Base-by-base conservation (phyloP, 108 stramenopile genomes). In the Pseudonitzschia multiseries region DNA sequence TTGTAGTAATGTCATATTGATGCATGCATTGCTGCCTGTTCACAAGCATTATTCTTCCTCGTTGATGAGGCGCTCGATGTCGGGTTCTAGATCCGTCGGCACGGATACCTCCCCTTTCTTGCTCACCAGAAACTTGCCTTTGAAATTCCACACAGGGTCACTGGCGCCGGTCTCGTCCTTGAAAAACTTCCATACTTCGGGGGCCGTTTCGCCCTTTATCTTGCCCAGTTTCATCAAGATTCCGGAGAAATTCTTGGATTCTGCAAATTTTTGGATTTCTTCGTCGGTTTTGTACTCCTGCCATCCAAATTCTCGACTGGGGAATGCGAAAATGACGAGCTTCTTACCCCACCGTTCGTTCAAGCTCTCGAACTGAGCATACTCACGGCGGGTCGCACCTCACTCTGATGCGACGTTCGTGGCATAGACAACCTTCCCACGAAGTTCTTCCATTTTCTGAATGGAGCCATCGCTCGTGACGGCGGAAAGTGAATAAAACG, bases 331-430 rank as follows among this genome's bases (percentile, higher is more conserved):
- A 44, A 83, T 73, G 33, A 72, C 66, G 20, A 83, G 65, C 36
- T 73, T 51, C n/a, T 72, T 66, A n/a, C 79, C 75, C 71, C 71
- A 72, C 72, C 69, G 69, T 31, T 80, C 27, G 54, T 71, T 56
- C 71, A 79, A 72, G 32, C 66, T 50, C 69, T 80, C 75, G 51
- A 80, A 77, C 41, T 59, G 76, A 69, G 81, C 81, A 74, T 81
- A 81, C 77, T 81, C 81, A 52, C 81, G 81, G 72, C 46, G 41
- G 68, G 81, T 81, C 33, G 63, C 61, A 48, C 81, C 81, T 81
- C 81, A 81, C 67, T 70, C 69, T 4, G 77, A 78, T 17, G 81
- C 81, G 5, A 81, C 81, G 42, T 81, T 81, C 57, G 81, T 81
- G 8, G 81, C 81, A 27, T 81, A 81, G 3, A 81, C 77, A 20